Evolutionary conservation across 768 basidiomycete genomes (phyloP), one percentile per base, ranked within the genome.

Genomic region (Asterophora lycoperdoides): DNA sequence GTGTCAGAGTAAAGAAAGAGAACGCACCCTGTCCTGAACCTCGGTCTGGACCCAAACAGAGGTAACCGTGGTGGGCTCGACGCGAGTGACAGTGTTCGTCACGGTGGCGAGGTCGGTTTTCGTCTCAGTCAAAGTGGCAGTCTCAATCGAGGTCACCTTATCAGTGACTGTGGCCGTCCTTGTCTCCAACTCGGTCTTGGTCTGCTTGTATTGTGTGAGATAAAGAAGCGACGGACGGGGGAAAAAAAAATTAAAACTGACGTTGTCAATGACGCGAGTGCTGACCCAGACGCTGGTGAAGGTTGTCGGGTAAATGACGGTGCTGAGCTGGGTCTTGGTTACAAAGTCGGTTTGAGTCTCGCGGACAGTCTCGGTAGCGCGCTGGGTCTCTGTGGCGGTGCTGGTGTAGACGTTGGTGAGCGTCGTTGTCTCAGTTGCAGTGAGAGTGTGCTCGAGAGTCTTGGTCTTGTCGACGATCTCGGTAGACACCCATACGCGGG

Each of bases 401-500:
- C 68, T 60, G 34, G 81, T 77, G 68, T 81, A 78, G 57, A 77
- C 63, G 57, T 78, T 75, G 57, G 75, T 69, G 61, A 74, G 66
- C 14, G 81, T 85, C 66, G 64, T 65, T 4, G 79, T 83, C 66
- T 81, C 74, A 30, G 84, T 85, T 10, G 79, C 78, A 48, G 83
- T 86, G 55, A 78, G 59, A 39, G 81, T 83, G 59, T 80, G 71
- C 54, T 83, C 78, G 41, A 80, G 35, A 19, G 69, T 73, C 69
- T 75, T 61, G 56, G 79, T 81, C 46, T 69, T 68, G 70, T 84
- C 80, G 55, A 80, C 73, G 60, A 78, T 68, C 64, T 84, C 77
- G 17, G 84, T 86, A 13, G 82, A 84, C 33, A 82, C 74, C 75
- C 76, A 86, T 41, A 84, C 73, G 40, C 76, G 75, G 10, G 83